Base-by-base conservation (phyloP, 371 early-diverging fungal species). In the Haplosporangium sp. region DNA sequence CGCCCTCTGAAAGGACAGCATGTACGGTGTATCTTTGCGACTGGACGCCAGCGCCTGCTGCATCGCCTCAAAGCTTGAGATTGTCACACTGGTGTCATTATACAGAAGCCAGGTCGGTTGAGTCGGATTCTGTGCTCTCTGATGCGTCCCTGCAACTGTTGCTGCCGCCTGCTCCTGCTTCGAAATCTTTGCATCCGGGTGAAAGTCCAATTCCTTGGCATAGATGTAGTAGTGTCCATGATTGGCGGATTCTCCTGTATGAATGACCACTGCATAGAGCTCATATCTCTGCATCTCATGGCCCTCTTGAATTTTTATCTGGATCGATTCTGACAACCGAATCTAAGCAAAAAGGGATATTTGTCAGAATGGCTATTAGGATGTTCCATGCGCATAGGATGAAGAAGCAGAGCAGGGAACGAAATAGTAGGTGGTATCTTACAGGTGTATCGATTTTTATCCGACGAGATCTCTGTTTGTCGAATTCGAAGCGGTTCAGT, bases 201-300 rank as follows among this genome's bases (percentile, higher is more conserved):
- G 42, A 12, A 21, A 23, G 48, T 42, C 64, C 64, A 41, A 50
- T 60, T 81, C 80, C 40, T 53, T 79, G 13, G 80, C 82, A 46
- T 80, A 81, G 2, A 80, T 79, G 51, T 81, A 81, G 46, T 81
- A 81, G 62, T 81, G 82, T 8, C 82, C 82, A 65, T 81, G 80
- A 60, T 81, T 74, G 2, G 82, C 82, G 2, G 82, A 81, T 21
- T 63, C 61, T 8, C 82, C 82, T 14, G 82, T 73, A 29, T 81
- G 82, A 18, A 81, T 58, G 5, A 81, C 80, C 10, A 80, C 74
- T 10, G 80, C 74, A 10, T 69, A 73, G 8, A 81, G 67, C 14
- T 68, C 61, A 40, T 81, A 81, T 29, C 29, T 36, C 13, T 56
- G 59, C 8, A 41, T 20, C 23, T 55, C 73, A 29, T 55, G 59